A percentile compares a stretch with the other conserved stretches of the same genome.
phyloP scores from a whole-genome alignment of 2,329 filamentous ascomycete genomes.

The Sarocladium strictum region DNA sequence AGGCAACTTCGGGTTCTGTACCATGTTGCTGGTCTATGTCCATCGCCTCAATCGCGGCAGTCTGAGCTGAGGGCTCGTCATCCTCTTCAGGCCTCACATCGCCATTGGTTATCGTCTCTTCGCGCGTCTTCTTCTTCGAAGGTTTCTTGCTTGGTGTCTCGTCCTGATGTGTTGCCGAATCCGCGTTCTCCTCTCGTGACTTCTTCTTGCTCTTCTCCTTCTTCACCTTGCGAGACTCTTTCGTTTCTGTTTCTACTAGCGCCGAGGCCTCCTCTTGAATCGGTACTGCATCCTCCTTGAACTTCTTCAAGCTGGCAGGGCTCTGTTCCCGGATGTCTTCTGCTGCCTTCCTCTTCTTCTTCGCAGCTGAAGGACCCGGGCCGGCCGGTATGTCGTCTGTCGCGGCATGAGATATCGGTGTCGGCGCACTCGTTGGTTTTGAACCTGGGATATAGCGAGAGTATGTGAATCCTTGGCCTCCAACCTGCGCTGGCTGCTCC shows the following conservation, averaged over 20 bases:
- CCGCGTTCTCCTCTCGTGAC: slow-evolving; percentile 12
- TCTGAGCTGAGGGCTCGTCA: slow-evolving; percentile 10
- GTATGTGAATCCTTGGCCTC: slow-evolving; percentile 24
- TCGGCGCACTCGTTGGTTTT: slow-evolving; percentile 15
- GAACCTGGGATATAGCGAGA: slow-evolving; percentile 35
- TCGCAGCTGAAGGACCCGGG: background rate
- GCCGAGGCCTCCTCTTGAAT: background rate
- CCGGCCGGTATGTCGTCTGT: background rate
- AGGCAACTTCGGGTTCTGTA: background rate
- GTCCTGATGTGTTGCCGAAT: background rate
- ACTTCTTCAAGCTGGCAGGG: slow-evolving; percentile 19
- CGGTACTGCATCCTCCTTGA: slow-evolving; percentile 10
- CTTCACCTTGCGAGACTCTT: slow-evolving; percentile 11
- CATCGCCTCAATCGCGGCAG: slow-evolving; percentile 1
- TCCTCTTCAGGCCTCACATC: slow-evolving; percentile 11
- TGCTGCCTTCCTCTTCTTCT: slow-evolving; percentile 4
- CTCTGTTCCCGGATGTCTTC: slow-evolving; percentile 8
- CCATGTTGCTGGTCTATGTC: slow-evolving; percentile 13
- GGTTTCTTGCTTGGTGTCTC: slow-evolving; percentile 9
- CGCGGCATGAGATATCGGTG: background rate
- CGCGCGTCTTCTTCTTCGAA: background rate
- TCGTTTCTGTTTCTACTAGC: slow-evolving; percentile 16
- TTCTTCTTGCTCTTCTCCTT: slow-evolving; percentile 13
- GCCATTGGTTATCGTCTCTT: slow-evolving; percentile 12
- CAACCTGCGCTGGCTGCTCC: slow-evolving; percentile 11